Evolutionary conservation across 345 rosid species (phyloP).

Genomic region (Lenwebbia sp.): DNA sequence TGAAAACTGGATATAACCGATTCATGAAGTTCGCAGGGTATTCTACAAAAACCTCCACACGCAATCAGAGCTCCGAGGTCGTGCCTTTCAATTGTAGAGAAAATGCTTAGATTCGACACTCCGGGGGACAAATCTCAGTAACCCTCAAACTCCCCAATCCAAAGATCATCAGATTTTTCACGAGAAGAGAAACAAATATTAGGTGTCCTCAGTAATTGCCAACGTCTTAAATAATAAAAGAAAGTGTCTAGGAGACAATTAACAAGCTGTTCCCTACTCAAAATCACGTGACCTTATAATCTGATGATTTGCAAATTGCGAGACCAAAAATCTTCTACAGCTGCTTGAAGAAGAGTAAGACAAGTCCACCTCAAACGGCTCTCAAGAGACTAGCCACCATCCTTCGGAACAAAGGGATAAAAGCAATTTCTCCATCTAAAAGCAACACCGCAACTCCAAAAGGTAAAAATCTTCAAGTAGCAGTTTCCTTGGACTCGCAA

Average conservation of each 20-base stretch:
- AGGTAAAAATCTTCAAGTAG: background rate
- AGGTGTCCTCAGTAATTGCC: background rate
- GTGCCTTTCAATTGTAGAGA: background rate
- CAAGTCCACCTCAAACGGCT: background rate
- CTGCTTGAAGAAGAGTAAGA: background rate
- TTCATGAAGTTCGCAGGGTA: background rate
- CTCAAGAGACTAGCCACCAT: background rate
- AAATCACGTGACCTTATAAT: background rate
- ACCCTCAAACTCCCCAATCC: background rate
- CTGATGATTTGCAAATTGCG: background rate
- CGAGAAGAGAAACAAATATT: background rate
- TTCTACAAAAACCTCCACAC: background rate
- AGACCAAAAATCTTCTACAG: background rate
- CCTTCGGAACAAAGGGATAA: background rate
- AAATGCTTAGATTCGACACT: background rate
- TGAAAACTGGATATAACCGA: background rate
- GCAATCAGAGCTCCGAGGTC: background rate
- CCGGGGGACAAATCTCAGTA: background rate
- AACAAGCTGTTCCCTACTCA: background rate
- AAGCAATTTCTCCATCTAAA: background rate
- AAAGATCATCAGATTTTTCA: background rate
- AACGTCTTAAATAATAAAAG: background rate
- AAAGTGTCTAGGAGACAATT: background rate
- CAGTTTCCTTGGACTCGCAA: background rate
- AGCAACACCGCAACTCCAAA: background rate